Percentiles rank a stretch among this genome's conserved stretches.
These are phyloP conservation scores for Xerocomus potaroensis DNA, from an alignment of 768 basidiomycete genomes.

Conservation along the genomic window DNA sequence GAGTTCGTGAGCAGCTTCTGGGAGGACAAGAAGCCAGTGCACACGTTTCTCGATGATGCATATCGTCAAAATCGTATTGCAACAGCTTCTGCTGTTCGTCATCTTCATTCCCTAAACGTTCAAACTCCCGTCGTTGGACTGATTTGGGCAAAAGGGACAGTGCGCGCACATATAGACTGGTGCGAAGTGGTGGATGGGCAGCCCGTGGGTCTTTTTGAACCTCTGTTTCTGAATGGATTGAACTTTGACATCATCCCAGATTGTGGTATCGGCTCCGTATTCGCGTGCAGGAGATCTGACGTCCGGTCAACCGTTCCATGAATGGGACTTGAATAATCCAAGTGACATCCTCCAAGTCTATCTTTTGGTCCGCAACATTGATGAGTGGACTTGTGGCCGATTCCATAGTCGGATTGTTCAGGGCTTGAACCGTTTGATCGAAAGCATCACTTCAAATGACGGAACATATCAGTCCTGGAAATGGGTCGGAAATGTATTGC, in stretches of 20 bases:
- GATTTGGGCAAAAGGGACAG: slow-evolving; percentile 49
- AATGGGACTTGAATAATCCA: slow-evolving; percentile 46
- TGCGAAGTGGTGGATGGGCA: slow-evolving; percentile 33
- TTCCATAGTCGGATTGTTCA: slow-evolving; percentile 39
- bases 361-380: slow-evolving; percentile 50
- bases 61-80: slow-evolving; percentile 58
- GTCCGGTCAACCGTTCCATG: slow-evolving; percentile 35
- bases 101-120: slow-evolving; percentile 45
- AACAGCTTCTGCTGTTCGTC: slow-evolving; percentile 46
- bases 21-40: slow-evolving; percentile 58
- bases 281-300: slow-evolving; percentile 17
- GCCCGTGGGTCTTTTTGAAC: slow-evolving; percentile 29
- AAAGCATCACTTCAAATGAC: slow-evolving; percentile 31
- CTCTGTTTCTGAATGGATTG: background rate
- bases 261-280: slow-evolving; percentile 49
- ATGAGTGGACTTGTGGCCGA: slow-evolving; percentile 44
- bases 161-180: slow-evolving; percentile 57
- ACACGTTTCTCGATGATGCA: slow-evolving; percentile 46
- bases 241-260: slow-evolving; percentile 27
- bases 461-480: slow-evolving; percentile 46
- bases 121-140: slow-evolving; percentile 48
- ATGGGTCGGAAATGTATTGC: slow-evolving; percentile 34
- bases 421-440: slow-evolving; percentile 37
- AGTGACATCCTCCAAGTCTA: slow-evolving; percentile 46
- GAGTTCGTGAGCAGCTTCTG: slow-evolving; percentile 53